phyloP scores from a whole-genome alignment of 1,284 basidiomycete species.

The Ceratorhiza oryzae-sativae region DNA sequence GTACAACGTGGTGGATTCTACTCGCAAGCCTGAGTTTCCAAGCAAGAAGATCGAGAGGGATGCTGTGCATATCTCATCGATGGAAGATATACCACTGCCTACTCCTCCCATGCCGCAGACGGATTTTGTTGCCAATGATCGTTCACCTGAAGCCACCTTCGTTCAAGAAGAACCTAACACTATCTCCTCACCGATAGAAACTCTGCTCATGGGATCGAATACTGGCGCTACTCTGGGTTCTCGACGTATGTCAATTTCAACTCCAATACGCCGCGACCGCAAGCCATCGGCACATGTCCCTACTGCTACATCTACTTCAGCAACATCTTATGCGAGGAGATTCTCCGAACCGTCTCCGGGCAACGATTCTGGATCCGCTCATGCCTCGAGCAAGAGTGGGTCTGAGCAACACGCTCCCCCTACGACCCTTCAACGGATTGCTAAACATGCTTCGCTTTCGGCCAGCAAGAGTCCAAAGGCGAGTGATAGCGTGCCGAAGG shows the following conservation, averaged over 20 bases:
- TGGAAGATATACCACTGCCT: conserved; percentile 12
- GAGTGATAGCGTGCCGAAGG: neutral
- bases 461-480: conserved; percentile 20
- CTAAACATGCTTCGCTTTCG: conserved; percentile 29
- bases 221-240: neutral
- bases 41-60: neutral
- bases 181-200: conserved; percentile 26
- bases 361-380: neutral
- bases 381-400: neutral
- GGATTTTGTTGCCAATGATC: neutral
- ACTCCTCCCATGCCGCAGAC: conserved; percentile 1
- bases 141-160: neutral
- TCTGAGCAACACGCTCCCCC: conserved; percentile 13
- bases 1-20: neutral
- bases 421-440: conserved; percentile 21
- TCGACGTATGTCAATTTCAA: neutral
- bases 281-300: neutral
- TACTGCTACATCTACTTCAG: neutral
- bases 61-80: conserved; percentile 11
- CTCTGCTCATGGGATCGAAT: conserved; percentile 29
- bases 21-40: neutral
- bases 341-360: conserved; percentile 30
- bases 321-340: neutral
- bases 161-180: neutral
- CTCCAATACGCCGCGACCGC: neutral